Base-by-base conservation (phyloP, 176 grass and related monocot species). In the Bonia amplexicaulis region DNA sequence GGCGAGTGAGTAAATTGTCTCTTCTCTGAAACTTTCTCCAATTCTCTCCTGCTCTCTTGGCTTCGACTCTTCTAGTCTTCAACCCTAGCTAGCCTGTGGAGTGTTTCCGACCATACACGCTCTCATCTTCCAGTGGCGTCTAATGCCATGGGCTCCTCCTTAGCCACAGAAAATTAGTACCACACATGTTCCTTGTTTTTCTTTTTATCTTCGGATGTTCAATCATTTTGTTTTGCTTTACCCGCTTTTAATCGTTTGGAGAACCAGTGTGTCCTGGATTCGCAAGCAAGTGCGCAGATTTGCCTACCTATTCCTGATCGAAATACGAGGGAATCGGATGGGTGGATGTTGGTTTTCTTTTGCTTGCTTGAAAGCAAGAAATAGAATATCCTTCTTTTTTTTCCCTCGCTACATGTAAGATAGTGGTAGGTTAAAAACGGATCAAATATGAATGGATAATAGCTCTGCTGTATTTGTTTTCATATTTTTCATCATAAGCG, bases 331-430 rank as follows among this genome's bases (percentile, higher is more conserved):
- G 83, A 47, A 9, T 23, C 19, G 41, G 66, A 45, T 75, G 59
- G 13, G 45, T 12, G 76, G 66, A 44, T 19, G 76, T 47, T 14
- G 70, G 8, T 60, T 82, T 77, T 25, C 78, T 71, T 70, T 53
- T 66, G 80, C 47, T 90, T 86, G 65, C 88, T 86, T 90, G 10
- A 25, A 86, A 86, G 88, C 88, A 90, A 86, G 78, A 85, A 89
- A 89, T 29, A 39, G 75, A 66, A 41, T 33, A 33, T 74, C 25
- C 10, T 12, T 1, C 41, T 42, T 9, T 2, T 9, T 8, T 41
- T 66, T 47, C 16, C 13, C 7, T 6, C 0, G 2, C 0, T 2
- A 9, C 53, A 46, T 22, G 2, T 22, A 33, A 62, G 26, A 5
- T 5, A 0, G 5, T 37, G 35, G 35, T 2, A 0, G 39, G 39